phyloP scores from a whole-genome alignment of 768 basidiomycete genomes.

The Tylopilus rubrobrunneus region DNA sequence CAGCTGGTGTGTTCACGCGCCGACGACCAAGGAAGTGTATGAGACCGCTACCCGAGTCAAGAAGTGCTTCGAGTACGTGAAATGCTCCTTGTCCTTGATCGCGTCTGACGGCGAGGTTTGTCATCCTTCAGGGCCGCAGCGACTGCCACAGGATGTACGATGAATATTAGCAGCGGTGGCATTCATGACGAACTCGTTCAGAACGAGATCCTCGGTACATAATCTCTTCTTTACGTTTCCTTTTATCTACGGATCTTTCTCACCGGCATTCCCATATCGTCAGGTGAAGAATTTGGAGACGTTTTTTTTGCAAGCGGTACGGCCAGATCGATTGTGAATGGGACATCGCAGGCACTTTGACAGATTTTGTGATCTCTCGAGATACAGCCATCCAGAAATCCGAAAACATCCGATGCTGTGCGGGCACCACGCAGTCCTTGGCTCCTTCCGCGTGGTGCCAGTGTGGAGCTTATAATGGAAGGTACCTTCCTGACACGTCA shows the following conservation, averaged over 20 bases:
- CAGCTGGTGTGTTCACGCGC: conserved; percentile 73
- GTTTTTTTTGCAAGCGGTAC: conserved; percentile 56
- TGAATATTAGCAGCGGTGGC: conserved; percentile 37
- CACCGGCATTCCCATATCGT: neutral
- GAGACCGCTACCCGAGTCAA: conserved; percentile 59
- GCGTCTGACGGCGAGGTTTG: neutral
- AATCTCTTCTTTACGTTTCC: neutral
- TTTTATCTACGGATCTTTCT: neutral
- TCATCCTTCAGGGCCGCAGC: conserved; percentile 50
- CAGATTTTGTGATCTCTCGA: conserved; percentile 59
- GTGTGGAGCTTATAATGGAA: no score
- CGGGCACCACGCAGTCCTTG: no score
- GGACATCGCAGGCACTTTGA: conserved; percentile 70
- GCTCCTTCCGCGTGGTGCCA: no score
- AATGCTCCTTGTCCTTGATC: neutral
- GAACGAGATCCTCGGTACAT: conserved; percentile 56
- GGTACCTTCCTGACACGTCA: no score
- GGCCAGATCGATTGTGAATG: conserved; percentile 58
- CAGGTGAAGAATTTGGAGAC: conserved; percentile 62
- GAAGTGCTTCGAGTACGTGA: conserved; percentile 65
- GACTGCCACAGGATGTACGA: conserved; percentile 60
- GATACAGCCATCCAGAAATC: no score
- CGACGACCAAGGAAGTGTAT: conserved; percentile 56
- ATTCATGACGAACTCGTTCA: conserved; percentile 52
- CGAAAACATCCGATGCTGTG: no score